phyloP scores from a whole-genome alignment of 805 yeast genomes.

The Sugiyamaella mastotermitis region DNA sequence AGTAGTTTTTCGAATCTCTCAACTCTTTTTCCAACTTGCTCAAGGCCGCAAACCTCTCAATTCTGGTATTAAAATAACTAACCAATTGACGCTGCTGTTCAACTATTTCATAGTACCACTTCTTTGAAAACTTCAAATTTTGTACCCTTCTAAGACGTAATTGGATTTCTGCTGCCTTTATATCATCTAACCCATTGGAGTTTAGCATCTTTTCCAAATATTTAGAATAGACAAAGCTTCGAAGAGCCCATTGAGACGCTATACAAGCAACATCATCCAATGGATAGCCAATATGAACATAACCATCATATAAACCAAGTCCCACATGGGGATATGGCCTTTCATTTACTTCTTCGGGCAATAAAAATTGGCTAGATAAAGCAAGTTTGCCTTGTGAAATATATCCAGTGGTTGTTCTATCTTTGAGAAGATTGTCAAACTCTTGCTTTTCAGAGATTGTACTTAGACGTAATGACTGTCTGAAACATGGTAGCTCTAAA shows the following conservation, averaged over 20 bases:
- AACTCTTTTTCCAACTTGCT: conserved; percentile 19
- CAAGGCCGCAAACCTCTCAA: conserved; percentile 21
- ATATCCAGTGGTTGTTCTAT: too few species aligned
- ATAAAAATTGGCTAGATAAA: too few species aligned
- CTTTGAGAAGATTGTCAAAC: too few species aligned
- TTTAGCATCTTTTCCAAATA: not conserved
- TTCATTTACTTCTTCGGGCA: too few species aligned
- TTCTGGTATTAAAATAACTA: conserved; percentile 21
- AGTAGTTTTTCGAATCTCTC: conserved; percentile 12
- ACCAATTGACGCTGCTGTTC: conserved; percentile 14
- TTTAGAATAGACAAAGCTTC: not conserved
- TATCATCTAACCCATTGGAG: not conserved
- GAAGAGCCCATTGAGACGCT: conserved; percentile 23
- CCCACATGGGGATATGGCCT: conserved; percentile 26
- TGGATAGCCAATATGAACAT: conserved; percentile 27
- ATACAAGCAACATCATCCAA: conserved; percentile 26
- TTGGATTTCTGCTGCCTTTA: not conserved
- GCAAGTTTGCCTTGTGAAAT: too few species aligned
- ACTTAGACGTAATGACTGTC: too few species aligned
- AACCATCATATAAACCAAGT: conserved; percentile 24
- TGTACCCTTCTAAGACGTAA: too few species aligned
- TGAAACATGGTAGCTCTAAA: too few species aligned
- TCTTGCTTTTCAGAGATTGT: too few species aligned
- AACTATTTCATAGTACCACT: too few species aligned
- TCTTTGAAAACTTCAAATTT: too few species aligned